phyloP scores from a whole-genome alignment of 345 rosid species.

The Moricandia moricandioides region DNA sequence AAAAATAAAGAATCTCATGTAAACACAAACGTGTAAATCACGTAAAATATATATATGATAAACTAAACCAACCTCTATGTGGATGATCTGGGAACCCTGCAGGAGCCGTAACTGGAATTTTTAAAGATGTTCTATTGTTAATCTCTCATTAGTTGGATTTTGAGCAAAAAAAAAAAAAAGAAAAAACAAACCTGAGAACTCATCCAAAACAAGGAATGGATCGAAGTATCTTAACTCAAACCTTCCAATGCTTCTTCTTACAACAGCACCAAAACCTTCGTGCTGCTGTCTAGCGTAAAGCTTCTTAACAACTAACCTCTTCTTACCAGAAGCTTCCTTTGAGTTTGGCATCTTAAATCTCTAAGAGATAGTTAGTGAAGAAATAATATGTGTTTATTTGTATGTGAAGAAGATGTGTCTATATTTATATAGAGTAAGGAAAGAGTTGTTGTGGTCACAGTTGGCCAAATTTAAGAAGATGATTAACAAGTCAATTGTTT shows the following conservation, averaged over 20 bases:
- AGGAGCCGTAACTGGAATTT: constrained; percentile 66
- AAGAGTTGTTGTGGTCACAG: constrained; percentile 35
- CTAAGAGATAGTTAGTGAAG: constrained; percentile 4
- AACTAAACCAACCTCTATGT: constrained; percentile 60
- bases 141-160: not conserved
- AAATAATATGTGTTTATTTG: not conserved
- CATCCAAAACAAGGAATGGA: constrained; percentile 82
- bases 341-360: constrained; percentile 36
- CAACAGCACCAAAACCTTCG: constrained; percentile 87
- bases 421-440: constrained; percentile 21
- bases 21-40: not conserved
- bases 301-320: constrained; percentile 59
- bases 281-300: constrained; percentile 84
- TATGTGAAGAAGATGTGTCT: constrained; percentile 2
- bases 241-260: constrained; percentile 93
- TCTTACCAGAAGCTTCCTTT: constrained; percentile 33
- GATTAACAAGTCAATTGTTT: constrained; percentile 18
- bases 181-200: constrained; percentile 65
- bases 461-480: constrained; percentile 33
- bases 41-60: not conserved
- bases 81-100: constrained; percentile 97
- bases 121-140: not conserved
- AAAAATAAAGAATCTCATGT: not conserved
- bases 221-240: constrained; percentile 84
- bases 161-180: not conserved